phyloP scores from a whole-genome alignment of 257 asterid genomes.

The Eucommia ulmoides region DNA sequence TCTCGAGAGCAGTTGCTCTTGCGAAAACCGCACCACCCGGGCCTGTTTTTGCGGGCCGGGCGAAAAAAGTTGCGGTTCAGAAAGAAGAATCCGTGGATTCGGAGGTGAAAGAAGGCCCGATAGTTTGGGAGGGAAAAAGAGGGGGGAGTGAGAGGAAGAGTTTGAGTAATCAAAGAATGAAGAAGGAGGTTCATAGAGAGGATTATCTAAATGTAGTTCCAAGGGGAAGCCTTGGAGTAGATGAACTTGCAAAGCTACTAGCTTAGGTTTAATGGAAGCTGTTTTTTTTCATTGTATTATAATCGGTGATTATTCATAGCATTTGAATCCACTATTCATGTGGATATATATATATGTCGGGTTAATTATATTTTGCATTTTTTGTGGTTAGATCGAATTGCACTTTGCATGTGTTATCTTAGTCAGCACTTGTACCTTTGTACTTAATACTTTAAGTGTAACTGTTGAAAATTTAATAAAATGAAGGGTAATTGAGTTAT shows the following conservation, averaged over 20 bases:
- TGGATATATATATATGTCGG: too few species aligned
- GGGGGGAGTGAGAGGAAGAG: slow-evolving; percentile 23
- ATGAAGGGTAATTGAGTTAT: too few species aligned
- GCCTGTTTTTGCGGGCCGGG: slow-evolving; percentile 34
- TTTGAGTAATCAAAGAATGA: slow-evolving; percentile 22
- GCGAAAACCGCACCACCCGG: slow-evolving; percentile 63
- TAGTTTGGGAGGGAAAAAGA: slow-evolving; percentile 13
- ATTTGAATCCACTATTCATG: too few species aligned
- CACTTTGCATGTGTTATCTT: too few species aligned
- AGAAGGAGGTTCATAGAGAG: slow-evolving; percentile 35
- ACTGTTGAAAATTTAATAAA: too few species aligned
- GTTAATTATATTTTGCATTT: too few species aligned
- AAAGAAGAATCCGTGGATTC: slow-evolving; percentile 22
- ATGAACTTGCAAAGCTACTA: slow-evolving; percentile 82
- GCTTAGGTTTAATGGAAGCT: too few species aligned
- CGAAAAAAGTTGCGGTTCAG: slow-evolving; percentile 23
- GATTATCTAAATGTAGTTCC: slow-evolving; percentile 48
- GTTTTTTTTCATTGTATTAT: too few species aligned
- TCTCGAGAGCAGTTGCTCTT: slow-evolving; percentile 38
- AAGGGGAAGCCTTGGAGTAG: slow-evolving; percentile 65
- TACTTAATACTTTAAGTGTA: too few species aligned
- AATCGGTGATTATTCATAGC: too few species aligned
- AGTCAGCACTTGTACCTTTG: too few species aligned
- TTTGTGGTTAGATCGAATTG: too few species aligned
- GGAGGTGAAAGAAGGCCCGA: slow-evolving; percentile 17